Base-by-base conservation (phyloP, 495 filamentous ascomycete species). In the Margaritispora aquatica region DNA sequence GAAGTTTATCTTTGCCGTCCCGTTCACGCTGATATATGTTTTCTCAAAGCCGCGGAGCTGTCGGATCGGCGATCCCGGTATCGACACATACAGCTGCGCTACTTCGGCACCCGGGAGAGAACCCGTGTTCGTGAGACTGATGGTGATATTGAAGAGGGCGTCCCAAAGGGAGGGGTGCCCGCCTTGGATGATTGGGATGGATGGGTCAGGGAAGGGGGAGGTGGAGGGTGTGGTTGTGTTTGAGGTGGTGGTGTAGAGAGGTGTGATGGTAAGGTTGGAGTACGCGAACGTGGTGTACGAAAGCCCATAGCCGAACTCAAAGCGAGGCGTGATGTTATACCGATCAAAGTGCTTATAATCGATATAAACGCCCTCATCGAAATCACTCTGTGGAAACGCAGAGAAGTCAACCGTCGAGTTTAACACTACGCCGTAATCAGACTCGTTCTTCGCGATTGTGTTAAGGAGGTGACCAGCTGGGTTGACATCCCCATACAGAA, bases 321-420 rank as follows among this genome's bases (percentile, higher is more conserved):
- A 69, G 87, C 89, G 26, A 79, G 83, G 4, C 88, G 73, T 9
- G 88, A 65, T 58, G 24, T 55, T 52, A 5, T 61, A 11, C 1
- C 31, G 26, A 77, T 98, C 93, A 49, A 98, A 88, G 58, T 82
- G 75, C 51, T 93, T 88, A 72, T 98, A 97, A 73, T 98, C 94
- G 70, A 96, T 94, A 73, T 94, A 91, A 23, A 88, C 77, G 34
- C 90, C 91, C 63, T 96, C 92, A 24, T 77, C 77, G 70, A 92
- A 96, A 69, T 90, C 66, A 56, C 64, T 10, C 69, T 73, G 71
- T 8, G 44, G 44, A n/a, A 48, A 48, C 15, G 44, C 44, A 4
- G 44, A 9, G 71, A 55, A 92, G 54, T 89, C 80, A 26, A 80
- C 76, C 36, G 56, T 57, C 88, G 89, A 60, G 78, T 80, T 58